These are phyloP conservation scores for Phaeosphaeria sp. DNA, from an alignment of 2,329 filamentous ascomycete genomes.

Conservation along the genomic window DNA sequence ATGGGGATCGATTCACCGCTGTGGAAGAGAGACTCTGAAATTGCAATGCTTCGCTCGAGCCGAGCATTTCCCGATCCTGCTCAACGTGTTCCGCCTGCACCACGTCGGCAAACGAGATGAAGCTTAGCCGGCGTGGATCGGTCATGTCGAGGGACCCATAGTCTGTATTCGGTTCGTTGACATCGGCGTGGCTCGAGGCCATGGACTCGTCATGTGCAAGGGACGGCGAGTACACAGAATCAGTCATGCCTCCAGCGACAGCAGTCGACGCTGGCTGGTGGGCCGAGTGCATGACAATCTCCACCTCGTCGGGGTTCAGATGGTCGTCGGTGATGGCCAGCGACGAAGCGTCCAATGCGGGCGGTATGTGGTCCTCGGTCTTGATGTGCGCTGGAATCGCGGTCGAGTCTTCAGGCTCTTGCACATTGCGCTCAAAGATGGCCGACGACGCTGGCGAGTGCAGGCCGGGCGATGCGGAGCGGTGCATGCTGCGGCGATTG, in stretches of 20 bases:
- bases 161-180: slow-evolving; percentile 62
- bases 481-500: slow-evolving; percentile 60
- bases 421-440: slow-evolving; percentile 95
- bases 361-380: slow-evolving; percentile 91
- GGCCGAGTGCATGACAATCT: slow-evolving; percentile 86
- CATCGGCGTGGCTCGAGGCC: slow-evolving; percentile 30
- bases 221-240: slow-evolving; percentile 44
- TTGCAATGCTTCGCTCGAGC: slow-evolving; percentile 67
- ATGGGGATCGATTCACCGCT: slow-evolving; percentile 69
- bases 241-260: slow-evolving; percentile 54
- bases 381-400: slow-evolving; percentile 94
- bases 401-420: slow-evolving; percentile 78
- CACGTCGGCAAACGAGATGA: slow-evolving; percentile 96
- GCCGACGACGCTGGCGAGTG: slow-evolving; percentile 76
- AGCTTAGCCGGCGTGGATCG: slow-evolving; percentile 84
- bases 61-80: slow-evolving; percentile 57
- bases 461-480: slow-evolving; percentile 75
- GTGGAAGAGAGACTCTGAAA: slow-evolving; percentile 71
- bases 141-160: slow-evolving; percentile 78
- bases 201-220: slow-evolving; percentile 39
- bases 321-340: slow-evolving; percentile 88
- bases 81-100: slow-evolving; percentile 83
- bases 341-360: slow-evolving; percentile 88
- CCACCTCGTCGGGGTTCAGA: slow-evolving; percentile 85
- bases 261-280: slow-evolving; percentile 80